Conservation (phyloP, 805 yeast genomes). For the Candida tammaniensis region DNA sequence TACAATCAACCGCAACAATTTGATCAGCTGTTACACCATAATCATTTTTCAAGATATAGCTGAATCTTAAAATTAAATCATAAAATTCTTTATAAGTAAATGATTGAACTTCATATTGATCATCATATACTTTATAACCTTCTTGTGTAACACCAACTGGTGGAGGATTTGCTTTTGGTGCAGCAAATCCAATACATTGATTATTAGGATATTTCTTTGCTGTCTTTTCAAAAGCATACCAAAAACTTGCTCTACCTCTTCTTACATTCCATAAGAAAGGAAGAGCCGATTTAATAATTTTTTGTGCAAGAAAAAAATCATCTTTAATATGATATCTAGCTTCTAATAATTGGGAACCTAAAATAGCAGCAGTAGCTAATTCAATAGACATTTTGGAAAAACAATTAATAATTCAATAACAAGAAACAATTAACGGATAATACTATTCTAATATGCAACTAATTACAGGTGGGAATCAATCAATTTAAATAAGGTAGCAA, state of each 20-base stretch:
- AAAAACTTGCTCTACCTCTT: slow-evolving; percentile 52
- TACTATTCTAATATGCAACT: too few relatives aligned
- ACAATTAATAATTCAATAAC: too few relatives aligned
- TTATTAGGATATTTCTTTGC: slow-evolving; percentile 49
- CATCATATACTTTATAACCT: slow-evolving; percentile 45
- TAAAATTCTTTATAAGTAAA: slow-evolving; percentile 71
- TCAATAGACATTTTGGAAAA: slow-evolving; percentile 23
- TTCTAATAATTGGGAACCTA: slow-evolving; percentile 46
- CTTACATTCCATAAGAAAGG: slow-evolving; percentile 38
- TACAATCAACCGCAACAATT: slow-evolving; percentile 69
- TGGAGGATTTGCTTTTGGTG: slow-evolving; percentile 36
- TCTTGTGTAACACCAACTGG: slow-evolving; percentile 23
- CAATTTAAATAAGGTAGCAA: too few relatives aligned
- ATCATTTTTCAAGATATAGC: slow-evolving; percentile 59
- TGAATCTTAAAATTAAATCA: slow-evolving; percentile 61
- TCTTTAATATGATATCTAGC: slow-evolving; percentile 46
- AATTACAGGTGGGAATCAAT: too few relatives aligned
- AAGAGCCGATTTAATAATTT: slow-evolving; percentile 37
- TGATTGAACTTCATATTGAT: slow-evolving; percentile 56
- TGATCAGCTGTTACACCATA: slow-evolving; percentile 66
- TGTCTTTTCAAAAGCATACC: slow-evolving; percentile 67
- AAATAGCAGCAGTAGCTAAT: slow-evolving; percentile 39
- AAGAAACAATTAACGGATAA: too few relatives aligned
- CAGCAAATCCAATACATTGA: slow-evolving; percentile 62
- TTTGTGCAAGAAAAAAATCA: slow-evolving; percentile 52